A percentile compares a stretch with the other conserved stretches of the same genome.
Evolutionary conservation across 1,139 yeast genomes (phyloP).

Genomic region (Waltiozyma sp.): DNA sequence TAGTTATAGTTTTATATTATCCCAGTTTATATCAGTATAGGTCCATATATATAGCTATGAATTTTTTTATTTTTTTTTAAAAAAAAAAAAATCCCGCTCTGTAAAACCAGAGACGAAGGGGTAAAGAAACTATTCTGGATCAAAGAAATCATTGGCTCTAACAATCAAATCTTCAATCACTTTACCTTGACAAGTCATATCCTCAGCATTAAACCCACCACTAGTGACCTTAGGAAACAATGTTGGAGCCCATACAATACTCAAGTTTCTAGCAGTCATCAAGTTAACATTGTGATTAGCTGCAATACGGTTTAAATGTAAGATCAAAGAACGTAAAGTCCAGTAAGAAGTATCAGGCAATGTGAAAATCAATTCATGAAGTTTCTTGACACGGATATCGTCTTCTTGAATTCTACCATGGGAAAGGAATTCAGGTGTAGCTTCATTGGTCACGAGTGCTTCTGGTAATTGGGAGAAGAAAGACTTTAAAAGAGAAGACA

Average conservation of each 20-base stretch:
- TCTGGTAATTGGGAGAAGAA: conserved; percentile 65
- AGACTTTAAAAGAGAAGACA: conserved; percentile 59
- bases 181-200: conserved; percentile 69
- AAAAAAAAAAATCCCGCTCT: too few relatives aligned
- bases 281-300: conserved; percentile 53
- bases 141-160: conserved; percentile 83
- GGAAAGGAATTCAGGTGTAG: conserved; percentile 49
- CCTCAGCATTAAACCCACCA: conserved; percentile 59
- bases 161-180: conserved; percentile 75
- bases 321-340: conserved; percentile 71
- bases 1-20: too few relatives aligned
- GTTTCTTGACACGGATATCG: conserved; percentile 50
- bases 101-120: too few relatives aligned
- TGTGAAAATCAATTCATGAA: conserved; percentile 80
- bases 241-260: conserved; percentile 82
- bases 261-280: conserved; percentile 82
- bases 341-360: conserved; percentile 93
- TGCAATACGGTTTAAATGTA: conserved; percentile 73
- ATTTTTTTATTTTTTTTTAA: too few relatives aligned
- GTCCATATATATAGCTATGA: too few relatives aligned
- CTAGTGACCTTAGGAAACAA: conserved; percentile 34
- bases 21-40: too few relatives aligned
- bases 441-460: conserved; percentile 50
- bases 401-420: conserved; percentile 63
- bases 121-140: conserved; percentile 35